Conservation (phyloP, 345 rosid species). For the Euphorbia tirucalli region DNA sequence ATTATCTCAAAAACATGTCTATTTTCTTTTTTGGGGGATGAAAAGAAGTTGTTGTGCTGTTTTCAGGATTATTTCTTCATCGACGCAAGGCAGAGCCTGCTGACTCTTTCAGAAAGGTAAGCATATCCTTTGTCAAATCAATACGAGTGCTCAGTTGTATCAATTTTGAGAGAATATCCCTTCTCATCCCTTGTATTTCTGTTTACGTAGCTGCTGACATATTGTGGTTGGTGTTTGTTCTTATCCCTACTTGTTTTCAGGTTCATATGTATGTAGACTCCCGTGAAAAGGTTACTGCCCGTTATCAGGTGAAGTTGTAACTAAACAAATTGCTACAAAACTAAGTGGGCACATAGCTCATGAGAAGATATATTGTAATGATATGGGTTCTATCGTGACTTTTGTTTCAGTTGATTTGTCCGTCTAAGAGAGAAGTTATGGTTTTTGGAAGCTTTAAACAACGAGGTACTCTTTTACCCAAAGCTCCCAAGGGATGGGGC, state of each 20-base stretch:
- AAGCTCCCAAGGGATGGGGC: slow-evolving; percentile 99
- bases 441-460: slow-evolving; percentile 87
- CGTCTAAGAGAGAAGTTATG: slow-evolving; percentile 94
- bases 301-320: slow-evolving; percentile 71
- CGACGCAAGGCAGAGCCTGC: slow-evolving; percentile 82
- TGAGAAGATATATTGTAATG: not conserved
- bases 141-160: slow-evolving; percentile 3
- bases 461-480: slow-evolving; percentile 81
- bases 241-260: slow-evolving; percentile 38
- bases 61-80: slow-evolving; percentile 89
- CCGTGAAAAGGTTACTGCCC: slow-evolving; percentile 93
- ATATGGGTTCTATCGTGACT: not conserved
- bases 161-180: not conserved
- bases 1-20: slow-evolving; percentile 1
- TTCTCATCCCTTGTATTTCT: not conserved
- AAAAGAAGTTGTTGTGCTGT: slow-evolving; percentile 15
- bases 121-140: slow-evolving; percentile 14
- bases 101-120: slow-evolving; percentile 75
- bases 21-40: not conserved
- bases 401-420: slow-evolving; percentile 67
- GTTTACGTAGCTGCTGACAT: not conserved
- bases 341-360: not conserved
- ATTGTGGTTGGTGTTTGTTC: not conserved
- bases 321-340: not conserved
- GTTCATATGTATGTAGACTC: slow-evolving; percentile 75